Evolutionary conservation across 2,329 filamentous ascomycete species (phyloP).

Genomic region (Diaporthe citriasiana): DNA sequence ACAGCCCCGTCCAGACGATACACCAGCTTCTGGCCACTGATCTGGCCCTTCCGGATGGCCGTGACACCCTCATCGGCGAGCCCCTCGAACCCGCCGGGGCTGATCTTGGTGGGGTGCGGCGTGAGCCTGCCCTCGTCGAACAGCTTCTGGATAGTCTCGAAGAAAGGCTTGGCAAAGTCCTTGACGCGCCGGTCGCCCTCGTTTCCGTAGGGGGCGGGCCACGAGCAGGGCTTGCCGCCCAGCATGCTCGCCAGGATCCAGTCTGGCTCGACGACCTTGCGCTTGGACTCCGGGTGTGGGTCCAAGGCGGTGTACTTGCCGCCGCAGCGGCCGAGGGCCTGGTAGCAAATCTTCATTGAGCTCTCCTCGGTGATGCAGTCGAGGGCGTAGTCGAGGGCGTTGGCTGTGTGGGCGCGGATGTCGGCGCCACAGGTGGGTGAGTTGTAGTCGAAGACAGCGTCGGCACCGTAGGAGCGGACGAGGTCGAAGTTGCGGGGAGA

Average conservation of each 20-base stretch:
- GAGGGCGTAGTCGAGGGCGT: constrained; percentile 54
- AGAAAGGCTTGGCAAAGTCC: constrained; percentile 26
- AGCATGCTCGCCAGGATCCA: constrained; percentile 27
- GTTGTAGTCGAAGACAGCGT: constrained; percentile 60
- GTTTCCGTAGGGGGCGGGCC: constrained; percentile 26
- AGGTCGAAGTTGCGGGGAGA: constrained; percentile 60
- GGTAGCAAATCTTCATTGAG: constrained; percentile 55
- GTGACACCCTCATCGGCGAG: constrained; percentile 10
- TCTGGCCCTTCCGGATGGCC: constrained; percentile 16
- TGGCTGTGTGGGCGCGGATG: constrained; percentile 56
- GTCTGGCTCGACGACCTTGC: constrained; percentile 30
- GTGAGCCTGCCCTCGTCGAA: constrained; percentile 22
- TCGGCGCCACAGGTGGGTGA: constrained; percentile 47
- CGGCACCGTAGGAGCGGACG: constrained; percentile 59
- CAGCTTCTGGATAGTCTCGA: constrained; percentile 25
- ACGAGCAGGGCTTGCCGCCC: constrained; percentile 20
- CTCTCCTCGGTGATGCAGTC: constrained; percentile 55
- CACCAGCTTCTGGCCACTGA: constrained; percentile 16
- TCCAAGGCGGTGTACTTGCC: constrained; percentile 46
- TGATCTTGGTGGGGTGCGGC: constrained; percentile 27
- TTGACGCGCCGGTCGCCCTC: constrained; percentile 13
- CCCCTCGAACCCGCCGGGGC: constrained; percentile 22
- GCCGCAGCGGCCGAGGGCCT: constrained; percentile 52
- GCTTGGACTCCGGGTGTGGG: constrained; percentile 28
- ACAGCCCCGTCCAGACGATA: constrained; percentile 21